These are phyloP conservation scores for Pseudonectria foliicola DNA, from an alignment of 2,329 filamentous ascomycete genomes.

Conservation along the genomic window DNA sequence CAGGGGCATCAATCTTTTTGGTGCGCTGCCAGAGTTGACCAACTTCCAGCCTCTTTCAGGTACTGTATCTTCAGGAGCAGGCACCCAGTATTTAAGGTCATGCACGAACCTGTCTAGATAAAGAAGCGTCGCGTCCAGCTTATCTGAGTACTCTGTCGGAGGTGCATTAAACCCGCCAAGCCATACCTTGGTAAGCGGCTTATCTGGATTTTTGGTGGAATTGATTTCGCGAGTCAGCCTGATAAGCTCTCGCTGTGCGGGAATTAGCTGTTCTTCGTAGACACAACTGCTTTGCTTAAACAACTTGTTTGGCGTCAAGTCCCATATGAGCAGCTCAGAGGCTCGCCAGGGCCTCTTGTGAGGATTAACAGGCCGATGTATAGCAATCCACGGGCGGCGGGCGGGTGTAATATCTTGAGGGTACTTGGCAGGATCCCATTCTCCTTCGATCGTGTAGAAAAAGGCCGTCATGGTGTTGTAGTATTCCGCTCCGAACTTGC, in stretches of 20 bases:
- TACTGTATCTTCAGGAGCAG: conserved; percentile 25
- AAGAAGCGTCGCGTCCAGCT: conserved; percentile 36
- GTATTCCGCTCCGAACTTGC: background rate
- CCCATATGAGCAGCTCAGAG: conserved; percentile 51
- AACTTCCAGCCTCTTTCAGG: conserved; percentile 30
- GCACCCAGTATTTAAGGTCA: conserved; percentile 29
- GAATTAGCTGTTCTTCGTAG: conserved; percentile 31
- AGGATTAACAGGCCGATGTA: conserved; percentile 38
- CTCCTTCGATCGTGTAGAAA: conserved; percentile 42
- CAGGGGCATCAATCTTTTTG: background rate
- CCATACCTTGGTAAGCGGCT: conserved; percentile 38
- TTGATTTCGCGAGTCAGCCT: conserved; percentile 25
- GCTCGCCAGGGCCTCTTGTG: conserved; percentile 23
- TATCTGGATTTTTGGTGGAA: conserved; percentile 21
- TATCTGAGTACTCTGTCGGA: conserved; percentile 17
- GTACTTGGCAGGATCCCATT: conserved; percentile 25
- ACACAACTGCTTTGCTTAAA: conserved; percentile 12
- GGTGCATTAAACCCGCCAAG: conserved; percentile 30
- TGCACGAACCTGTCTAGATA: conserved; percentile 28
- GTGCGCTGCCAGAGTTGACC: conserved; percentile 16
- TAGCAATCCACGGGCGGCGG: conserved; percentile 44
- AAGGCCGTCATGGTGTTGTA: conserved; percentile 30
- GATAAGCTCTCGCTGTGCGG: conserved; percentile 40
- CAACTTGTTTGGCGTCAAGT: conserved; percentile 27
- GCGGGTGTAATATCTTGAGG: conserved; percentile 11